These are phyloP conservation scores for Septoria linicola DNA, from an alignment of 2,329 filamentous ascomycete species.

Conservation along the genomic window DNA sequence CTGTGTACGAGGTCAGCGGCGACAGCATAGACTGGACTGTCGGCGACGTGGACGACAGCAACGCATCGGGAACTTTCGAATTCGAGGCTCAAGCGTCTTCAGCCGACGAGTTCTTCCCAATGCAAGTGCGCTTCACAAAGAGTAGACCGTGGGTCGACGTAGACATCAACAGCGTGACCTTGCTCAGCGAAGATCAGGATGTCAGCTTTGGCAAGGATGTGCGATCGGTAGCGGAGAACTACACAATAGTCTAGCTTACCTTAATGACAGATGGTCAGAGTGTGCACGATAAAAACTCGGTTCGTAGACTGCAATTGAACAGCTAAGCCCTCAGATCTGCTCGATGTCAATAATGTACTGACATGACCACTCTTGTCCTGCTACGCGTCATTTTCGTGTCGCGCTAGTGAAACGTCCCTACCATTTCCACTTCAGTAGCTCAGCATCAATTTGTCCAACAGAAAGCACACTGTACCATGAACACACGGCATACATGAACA, in stretches of 20 bases:
- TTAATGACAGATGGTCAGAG: neutral
- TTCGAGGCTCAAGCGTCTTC: constrained; percentile 87
- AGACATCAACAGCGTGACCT: constrained; percentile 75
- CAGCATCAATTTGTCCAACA: neutral
- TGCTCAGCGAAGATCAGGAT: constrained; percentile 74
- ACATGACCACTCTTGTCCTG: too few species aligned
- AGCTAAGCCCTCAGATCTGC: neutral
- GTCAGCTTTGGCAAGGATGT: constrained; percentile 81
- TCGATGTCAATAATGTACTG: too few species aligned
- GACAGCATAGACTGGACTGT: constrained; percentile 94
- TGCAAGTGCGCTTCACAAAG: constrained; percentile 88
- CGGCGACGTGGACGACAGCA: constrained; percentile 78
- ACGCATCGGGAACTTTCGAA: constrained; percentile 83
- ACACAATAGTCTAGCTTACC: constrained; percentile 70
- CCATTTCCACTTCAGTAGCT: neutral
- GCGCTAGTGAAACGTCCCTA: constrained; percentile 3
- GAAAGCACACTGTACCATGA: constrained; percentile 1
- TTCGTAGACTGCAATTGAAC: neutral
- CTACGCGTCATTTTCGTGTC: constrained; percentile 9
- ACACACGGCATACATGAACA: neutral
- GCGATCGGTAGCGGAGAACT: constrained; percentile 73
- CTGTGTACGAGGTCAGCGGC: constrained; percentile 87
- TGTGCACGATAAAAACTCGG: neutral
- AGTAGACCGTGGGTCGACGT: constrained; percentile 84
- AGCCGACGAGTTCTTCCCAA: constrained; percentile 96